Evolutionary conservation across 768 basidiomycete genomes (phyloP), one percentile per base, ranked within the genome.

Genomic region (Rhodosporidiobolus odoratus): DNA sequence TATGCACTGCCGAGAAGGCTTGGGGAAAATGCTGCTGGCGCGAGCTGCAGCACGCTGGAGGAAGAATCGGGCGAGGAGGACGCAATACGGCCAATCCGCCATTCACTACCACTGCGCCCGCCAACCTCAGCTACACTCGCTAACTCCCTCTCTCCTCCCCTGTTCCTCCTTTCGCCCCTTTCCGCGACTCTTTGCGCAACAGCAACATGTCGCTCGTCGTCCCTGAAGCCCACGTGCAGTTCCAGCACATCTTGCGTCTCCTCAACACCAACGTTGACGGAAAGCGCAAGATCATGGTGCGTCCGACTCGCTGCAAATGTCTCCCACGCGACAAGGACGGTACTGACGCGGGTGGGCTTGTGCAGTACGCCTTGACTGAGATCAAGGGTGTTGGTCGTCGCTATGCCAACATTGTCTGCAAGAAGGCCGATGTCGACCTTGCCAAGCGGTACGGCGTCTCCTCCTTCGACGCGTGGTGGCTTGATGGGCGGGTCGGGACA

Each of bases 341-440:
- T 8, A 54, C 45, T 71, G 64, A 66, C 52, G 23, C 21, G 19
- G 1, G 7, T 9, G 2, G 13, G 17, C 30, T 15, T 16, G 0
- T n/a, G 57, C 60, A 71, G 75, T 98, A 92, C 81, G 95, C 96
- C 78, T 81, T 98, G 84, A 98, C 96, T 58, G 96, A 99, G 85
- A 99, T 99, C 86, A 98, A 98, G 86, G 96, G 96, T 87, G 96
- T 99, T 71, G 96, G 96, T 78, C 89, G 96, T 75, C 90, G 96
- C 63, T 99, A 98, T 83, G 88, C 96, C 79, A 98, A 98, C 84
- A 83, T 98, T 78, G 95, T 98, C 77, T 98, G 96, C 88, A 98
- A 98, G 84, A 99, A 99, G 85, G 96, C 96, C 72, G 96, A 98
- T 83, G 92, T 99, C 50, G 95, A 98, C 79, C 86, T 99, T 71